Base-by-base conservation (phyloP, 805 yeast species). In the Yarrowia osloensis region DNA sequence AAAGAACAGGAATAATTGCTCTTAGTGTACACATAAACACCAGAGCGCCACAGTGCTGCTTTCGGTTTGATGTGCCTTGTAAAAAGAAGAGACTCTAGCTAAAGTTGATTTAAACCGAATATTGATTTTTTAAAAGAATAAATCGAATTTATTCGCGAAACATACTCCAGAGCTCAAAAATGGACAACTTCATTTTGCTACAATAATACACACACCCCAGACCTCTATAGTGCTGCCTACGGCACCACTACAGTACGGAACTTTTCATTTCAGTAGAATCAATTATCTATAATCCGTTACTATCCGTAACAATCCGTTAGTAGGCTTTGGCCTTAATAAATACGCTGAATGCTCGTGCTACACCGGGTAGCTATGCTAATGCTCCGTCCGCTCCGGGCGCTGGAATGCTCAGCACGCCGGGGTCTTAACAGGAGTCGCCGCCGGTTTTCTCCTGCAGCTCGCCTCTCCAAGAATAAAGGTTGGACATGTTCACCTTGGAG, bases 391-490 rank as follows among this genome's bases (percentile, higher is more conserved):
- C 19, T 35, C 19, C 9, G 3, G 42, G 40, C 8, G 57, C 39
- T 31, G 57, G 57, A 50, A 50, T 9, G 31, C 55, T 29, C 55
- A 54, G 44, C 44, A 2, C 4, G 46, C 46, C 46, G 24, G 52
- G 13, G 4, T 12, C 19, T 19, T 46, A 61, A 22, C 66, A 61
- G 11, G 66, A 61, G 12, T 61, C 66, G 3, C 66, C 66, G 4
- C 66, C 66, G 17, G 52, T 1, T 33, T 61, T 61, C 19, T 61
- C 66, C 54, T 44, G 40, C 37, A 49, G 46, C 59, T 49, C 75
- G 11, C 91, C 91, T 70, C 83, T 82, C 85, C 87, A 83, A 69
- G 88, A 83, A 75, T 85, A 86, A 71, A 87, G 79, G 71, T 81
- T 84, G 67, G 85, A 79, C 85, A 86, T 82, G 73, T 82, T 81